A percentile compares a stretch with the other conserved stretches of the same genome.
These are phyloP conservation scores for Naganishia liquefaciens DNA, from an alignment of 1,284 basidiomycete species.

Conservation along the genomic window DNA sequence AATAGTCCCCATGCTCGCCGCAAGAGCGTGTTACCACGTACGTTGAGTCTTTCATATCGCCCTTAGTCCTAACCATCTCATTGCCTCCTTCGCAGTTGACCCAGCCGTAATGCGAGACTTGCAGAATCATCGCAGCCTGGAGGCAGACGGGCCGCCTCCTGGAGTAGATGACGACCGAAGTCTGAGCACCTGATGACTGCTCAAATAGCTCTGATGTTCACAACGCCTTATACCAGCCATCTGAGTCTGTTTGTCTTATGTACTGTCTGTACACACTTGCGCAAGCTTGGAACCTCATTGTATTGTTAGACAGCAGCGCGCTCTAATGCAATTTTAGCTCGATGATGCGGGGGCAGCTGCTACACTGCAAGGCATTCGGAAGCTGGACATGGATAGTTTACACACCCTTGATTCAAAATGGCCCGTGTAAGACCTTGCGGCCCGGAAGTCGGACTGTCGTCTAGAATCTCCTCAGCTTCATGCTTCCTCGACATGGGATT, in stretches of 20 bases:
- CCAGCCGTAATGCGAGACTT: constrained; percentile 83
- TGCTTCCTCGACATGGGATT: no score
- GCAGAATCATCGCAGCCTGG: constrained; percentile 45
- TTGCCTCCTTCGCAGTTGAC: constrained; percentile 64
- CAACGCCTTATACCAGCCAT: constrained; percentile 5
- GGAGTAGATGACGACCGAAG: not conserved
- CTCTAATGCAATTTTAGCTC: no score
- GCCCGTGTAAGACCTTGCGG: no score
- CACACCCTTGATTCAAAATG: no score
- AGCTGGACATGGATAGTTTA: no score
- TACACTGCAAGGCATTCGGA: no score
- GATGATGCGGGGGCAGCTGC: no score
- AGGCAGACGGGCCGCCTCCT: constrained; percentile 5
- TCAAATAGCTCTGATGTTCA: not conserved
- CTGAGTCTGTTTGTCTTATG: not conserved
- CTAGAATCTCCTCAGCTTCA: no score
- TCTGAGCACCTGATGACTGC: not conserved
- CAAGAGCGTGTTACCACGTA: constrained; percentile 82
- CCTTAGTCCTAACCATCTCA: constrained; percentile 41
- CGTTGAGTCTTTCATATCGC: constrained; percentile 41
- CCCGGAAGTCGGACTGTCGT: no score
- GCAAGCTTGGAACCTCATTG: no score
- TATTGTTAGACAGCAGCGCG: no score
- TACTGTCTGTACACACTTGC: not conserved
- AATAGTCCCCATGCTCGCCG: constrained; percentile 70